Evolutionary conservation across 257 asterid genomes (phyloP).

Genomic region (Nicotiana benthamiana): DNA sequence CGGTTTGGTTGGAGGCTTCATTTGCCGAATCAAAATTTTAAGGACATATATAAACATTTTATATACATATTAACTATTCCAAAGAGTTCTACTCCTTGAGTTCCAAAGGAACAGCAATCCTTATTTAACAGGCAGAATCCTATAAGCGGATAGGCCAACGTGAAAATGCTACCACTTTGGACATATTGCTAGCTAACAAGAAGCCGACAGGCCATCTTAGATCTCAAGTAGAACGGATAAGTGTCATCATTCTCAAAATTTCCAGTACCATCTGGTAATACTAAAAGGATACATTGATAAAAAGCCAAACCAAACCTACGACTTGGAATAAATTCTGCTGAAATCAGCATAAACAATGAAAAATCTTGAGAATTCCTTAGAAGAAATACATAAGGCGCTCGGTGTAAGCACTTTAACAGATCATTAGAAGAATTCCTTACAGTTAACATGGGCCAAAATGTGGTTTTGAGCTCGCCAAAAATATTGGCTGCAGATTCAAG

Average conservation of each 20-base stretch:
- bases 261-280: too few relatives aligned
- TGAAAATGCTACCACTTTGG: neutral
- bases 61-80: neutral
- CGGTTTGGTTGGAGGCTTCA: neutral
- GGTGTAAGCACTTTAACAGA: neutral
- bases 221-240: neutral
- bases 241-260: too few relatives aligned
- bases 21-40: too few relatives aligned
- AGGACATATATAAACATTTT: too few relatives aligned
- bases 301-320: neutral
- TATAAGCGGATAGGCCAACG: neutral
- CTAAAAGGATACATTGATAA: neutral
- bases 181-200: neutral
- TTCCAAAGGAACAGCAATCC: neutral
- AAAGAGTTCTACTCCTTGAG: neutral
- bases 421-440: conserved; percentile 21
- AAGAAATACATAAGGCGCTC: neutral
- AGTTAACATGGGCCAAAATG: conserved; percentile 65
- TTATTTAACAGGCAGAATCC: neutral
- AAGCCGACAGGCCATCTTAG: neutral
- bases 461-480: conserved; percentile 38
- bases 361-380: neutral
- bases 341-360: neutral
- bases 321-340: neutral
- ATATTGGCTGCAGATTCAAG: conserved; percentile 34